Evolutionary conservation across 1,284 basidiomycete species (phyloP).

Genomic region (Heterobasidion irregulare): DNA sequence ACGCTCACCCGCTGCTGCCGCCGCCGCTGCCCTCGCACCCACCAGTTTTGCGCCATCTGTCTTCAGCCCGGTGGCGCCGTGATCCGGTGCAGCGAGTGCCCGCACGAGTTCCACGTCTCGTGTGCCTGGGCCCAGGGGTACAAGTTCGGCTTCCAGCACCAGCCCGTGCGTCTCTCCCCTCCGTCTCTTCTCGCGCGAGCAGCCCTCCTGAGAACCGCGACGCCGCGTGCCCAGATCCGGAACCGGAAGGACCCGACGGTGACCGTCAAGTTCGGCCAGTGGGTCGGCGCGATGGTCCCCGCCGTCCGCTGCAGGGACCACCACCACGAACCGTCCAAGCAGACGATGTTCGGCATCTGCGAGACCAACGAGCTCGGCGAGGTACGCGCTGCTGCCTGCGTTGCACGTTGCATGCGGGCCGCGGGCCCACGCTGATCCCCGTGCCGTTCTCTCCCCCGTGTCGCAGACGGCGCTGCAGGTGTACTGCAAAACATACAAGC

Average conservation of each 20-base stretch:
- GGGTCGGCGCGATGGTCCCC: constrained; percentile 76
- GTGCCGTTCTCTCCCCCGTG: neutral
- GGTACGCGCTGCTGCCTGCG: constrained; percentile 30
- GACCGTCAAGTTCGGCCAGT: constrained; percentile 80
- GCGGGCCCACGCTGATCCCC: neutral
- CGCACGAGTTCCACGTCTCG: constrained; percentile 75
- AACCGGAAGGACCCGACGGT: constrained; percentile 57
- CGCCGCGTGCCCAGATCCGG: constrained; percentile 49
- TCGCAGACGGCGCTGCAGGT: constrained; percentile 78
- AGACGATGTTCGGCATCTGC: constrained; percentile 73
- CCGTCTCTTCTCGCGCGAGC: neutral
- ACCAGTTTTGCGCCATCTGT: constrained; percentile 58
- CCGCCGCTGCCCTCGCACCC: neutral
- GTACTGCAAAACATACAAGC: constrained; percentile 80
- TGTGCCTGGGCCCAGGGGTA: constrained; percentile 84
- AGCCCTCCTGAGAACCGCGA: constrained; percentile 1
- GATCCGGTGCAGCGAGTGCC: constrained; percentile 79
- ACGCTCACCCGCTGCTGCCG: neutral
- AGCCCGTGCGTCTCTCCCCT: constrained; percentile 48
- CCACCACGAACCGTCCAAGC: constrained; percentile 40
- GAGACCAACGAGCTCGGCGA: constrained; percentile 79
- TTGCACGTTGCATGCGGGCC: neutral
- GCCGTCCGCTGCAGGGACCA: constrained; percentile 82
- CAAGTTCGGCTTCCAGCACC: constrained; percentile 87
- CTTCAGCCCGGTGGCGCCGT: constrained; percentile 68